Percentiles rank a stretch among this genome's conserved stretches.
phyloP scores from a whole-genome alignment of 2,329 filamentous ascomycete species.

The Rhexocercosporidium sp. region DNA sequence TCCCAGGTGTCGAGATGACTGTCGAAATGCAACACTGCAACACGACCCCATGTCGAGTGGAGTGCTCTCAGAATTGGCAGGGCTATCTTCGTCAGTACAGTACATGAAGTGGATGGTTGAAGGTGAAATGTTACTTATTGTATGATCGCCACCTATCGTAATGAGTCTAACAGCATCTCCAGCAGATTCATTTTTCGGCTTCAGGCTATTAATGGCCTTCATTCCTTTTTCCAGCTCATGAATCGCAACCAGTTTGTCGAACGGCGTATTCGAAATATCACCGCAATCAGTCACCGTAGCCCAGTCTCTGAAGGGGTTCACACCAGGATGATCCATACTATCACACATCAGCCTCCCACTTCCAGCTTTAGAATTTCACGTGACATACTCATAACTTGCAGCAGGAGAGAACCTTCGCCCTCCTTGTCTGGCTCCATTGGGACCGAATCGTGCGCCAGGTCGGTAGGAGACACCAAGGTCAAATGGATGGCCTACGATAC shows the following conservation, averaged over 20 bases:
- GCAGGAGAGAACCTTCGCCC: constrained; percentile 33
- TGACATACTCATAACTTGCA: constrained; percentile 36
- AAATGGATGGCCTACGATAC: constrained; percentile 41
- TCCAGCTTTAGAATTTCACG: neutral
- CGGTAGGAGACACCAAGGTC: constrained; percentile 40
- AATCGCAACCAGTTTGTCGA: constrained; percentile 39
- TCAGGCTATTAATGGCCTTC: constrained; percentile 31
- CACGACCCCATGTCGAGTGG: constrained; percentile 39
- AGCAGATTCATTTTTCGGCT: constrained; percentile 36
- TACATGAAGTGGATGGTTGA: neutral
- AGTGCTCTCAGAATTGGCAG: constrained; percentile 40
- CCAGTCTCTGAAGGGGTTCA: constrained; percentile 40
- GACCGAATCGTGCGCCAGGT: constrained; percentile 40
- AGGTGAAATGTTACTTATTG: constrained; percentile 35
- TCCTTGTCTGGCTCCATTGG: constrained; percentile 39
- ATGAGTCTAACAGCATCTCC: constrained; percentile 37
- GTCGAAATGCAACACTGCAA: constrained; percentile 41
- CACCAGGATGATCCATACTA: constrained; percentile 37
- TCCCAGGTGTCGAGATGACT: constrained; percentile 42
- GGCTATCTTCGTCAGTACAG: constrained; percentile 26
- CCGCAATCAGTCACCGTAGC: constrained; percentile 39
- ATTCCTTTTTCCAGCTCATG: constrained; percentile 39
- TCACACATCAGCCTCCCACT: constrained; percentile 16
- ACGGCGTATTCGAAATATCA: constrained; percentile 40
- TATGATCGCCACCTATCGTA: constrained; percentile 41